These are phyloP conservation scores for Macrophomina pseudophaseolina DNA, from an alignment of 2,329 filamentous ascomycete species.

Conservation along the genomic window DNA sequence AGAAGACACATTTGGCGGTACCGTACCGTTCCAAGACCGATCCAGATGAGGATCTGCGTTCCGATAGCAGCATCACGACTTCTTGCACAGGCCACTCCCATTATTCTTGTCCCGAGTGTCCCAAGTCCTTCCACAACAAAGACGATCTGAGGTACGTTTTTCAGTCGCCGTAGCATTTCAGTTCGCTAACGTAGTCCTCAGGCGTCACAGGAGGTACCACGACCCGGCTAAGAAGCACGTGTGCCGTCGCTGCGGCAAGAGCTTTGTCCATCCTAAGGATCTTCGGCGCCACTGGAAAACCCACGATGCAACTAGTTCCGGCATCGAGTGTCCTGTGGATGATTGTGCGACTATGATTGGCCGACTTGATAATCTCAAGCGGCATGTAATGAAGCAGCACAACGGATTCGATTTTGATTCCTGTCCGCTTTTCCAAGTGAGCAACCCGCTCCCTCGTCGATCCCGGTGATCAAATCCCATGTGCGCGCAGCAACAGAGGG, in stretches of 20 bases:
- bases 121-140: neutral
- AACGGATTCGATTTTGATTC: neutral
- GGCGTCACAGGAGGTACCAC: conserved; percentile 22
- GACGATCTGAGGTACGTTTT: neutral
- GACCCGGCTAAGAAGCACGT: neutral
- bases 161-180: neutral
- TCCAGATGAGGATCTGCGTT: neutral
- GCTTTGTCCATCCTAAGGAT: conserved; percentile 23
- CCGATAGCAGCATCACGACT: conserved; percentile 14
- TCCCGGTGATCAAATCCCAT: neutral
- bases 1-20: neutral
- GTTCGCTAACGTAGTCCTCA: conserved; percentile 1
- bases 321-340: neutral
- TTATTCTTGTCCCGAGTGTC: neutral
- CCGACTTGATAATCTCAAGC: conserved; percentile 11
- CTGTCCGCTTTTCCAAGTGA: neutral
- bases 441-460: neutral
- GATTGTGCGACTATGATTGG: neutral
- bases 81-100: conserved; percentile 1
- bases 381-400: conserved; percentile 17
- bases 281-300: conserved; percentile 12
- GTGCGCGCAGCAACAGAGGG: neutral
- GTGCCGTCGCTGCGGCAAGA: neutral
- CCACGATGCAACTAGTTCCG: neutral
- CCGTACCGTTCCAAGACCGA: neutral